Conservation (phyloP, 768 basidiomycete species). For the Suillus hirtellus region DNA sequence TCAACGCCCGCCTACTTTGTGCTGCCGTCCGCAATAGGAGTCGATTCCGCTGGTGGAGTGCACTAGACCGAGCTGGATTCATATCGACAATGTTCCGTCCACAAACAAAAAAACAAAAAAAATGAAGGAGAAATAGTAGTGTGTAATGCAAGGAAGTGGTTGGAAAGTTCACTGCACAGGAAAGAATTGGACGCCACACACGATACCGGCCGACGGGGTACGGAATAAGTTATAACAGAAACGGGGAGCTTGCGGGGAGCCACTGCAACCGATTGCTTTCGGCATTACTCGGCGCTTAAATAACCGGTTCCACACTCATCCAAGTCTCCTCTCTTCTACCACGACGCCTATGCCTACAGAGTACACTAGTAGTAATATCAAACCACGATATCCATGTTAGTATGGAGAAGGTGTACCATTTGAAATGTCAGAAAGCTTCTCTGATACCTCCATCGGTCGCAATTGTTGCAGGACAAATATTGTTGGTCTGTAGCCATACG, state of each 20-base stretch:
- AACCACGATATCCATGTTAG: background rate
- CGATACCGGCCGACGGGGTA: slow-evolving; percentile 1
- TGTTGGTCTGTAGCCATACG: background rate
- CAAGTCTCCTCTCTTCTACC: background rate
- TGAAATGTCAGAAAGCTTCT: background rate
- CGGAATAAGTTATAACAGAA: background rate
- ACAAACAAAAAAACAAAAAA: background rate
- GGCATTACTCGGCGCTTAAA: slow-evolving; percentile 7
- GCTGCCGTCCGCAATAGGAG: slow-evolving; percentile 1
- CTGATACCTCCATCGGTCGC: background rate
- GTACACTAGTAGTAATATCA: background rate
- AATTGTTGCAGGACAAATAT: background rate
- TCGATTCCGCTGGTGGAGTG: background rate
- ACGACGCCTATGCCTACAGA: background rate
- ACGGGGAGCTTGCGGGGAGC: background rate
- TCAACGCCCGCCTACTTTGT: slow-evolving; percentile 7
- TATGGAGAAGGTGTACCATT: background rate
- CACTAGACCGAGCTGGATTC: slow-evolving; percentile 2
- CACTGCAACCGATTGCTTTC: background rate
- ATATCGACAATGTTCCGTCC: background rate
- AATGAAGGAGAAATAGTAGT: background rate
- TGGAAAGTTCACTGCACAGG: no score
- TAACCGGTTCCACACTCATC: background rate
- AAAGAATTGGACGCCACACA: background rate
- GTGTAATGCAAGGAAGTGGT: background rate